A percentile compares a stretch with the other conserved stretches of the same genome.
Evolutionary conservation across 805 yeast genomes (phyloP).

Genomic region (Metschnikowia hibisci): DNA sequence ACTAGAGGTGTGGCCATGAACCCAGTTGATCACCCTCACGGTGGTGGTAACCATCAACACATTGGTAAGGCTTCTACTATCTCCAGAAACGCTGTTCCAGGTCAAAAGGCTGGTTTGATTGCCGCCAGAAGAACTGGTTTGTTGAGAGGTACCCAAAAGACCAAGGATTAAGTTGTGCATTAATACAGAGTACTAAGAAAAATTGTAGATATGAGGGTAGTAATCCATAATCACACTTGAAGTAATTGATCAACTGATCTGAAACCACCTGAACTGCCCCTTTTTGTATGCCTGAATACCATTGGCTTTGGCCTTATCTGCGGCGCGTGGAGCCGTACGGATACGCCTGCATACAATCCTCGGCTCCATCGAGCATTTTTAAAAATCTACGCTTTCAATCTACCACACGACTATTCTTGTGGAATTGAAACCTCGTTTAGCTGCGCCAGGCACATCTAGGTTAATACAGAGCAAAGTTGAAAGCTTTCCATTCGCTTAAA

Average conservation of each 20-base stretch:
- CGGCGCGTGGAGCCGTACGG: slow-evolving; percentile 6
- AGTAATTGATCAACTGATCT: too few species aligned
- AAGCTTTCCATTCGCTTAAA: too few species aligned
- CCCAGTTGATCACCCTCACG: slow-evolving; percentile 99
- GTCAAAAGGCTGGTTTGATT: slow-evolving; percentile 99
- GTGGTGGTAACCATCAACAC: slow-evolving; percentile 99
- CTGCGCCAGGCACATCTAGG: too few species aligned
- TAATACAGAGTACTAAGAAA: slow-evolving; percentile 15
- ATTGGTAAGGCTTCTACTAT: slow-evolving; percentile 98
- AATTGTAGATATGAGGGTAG: neutral
- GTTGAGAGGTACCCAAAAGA: slow-evolving; percentile 98
- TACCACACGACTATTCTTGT: too few species aligned
- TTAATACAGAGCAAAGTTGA: too few species aligned
- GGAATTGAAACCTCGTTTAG: too few species aligned
- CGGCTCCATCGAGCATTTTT: neutral
- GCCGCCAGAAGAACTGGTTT: slow-evolving; percentile 99
- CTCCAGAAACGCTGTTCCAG: slow-evolving; percentile 98
- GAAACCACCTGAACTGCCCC: too few species aligned
- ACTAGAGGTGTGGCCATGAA: slow-evolving; percentile 99
- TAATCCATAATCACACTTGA: too few species aligned
- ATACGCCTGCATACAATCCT: slow-evolving; percentile 1
- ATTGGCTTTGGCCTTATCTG: neutral
- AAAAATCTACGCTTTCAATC: neutral
- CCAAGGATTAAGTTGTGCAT: slow-evolving; percentile 35
- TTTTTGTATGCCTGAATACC: too few species aligned